phyloP scores from a whole-genome alignment of 805 yeast species.

The Starmerella davenportii region DNA sequence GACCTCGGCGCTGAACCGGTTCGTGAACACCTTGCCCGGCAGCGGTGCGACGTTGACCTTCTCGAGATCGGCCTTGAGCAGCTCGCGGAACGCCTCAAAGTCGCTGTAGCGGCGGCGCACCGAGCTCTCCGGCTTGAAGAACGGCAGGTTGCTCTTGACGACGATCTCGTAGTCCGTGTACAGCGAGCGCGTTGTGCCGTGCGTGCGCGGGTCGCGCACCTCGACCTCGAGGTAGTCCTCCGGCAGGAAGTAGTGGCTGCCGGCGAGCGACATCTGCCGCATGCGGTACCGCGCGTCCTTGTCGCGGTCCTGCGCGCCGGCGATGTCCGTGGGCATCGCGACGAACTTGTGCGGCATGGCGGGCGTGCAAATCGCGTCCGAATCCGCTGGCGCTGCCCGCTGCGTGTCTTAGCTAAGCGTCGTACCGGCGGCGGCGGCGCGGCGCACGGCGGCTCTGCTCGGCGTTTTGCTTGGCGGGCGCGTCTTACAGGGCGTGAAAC shows the following conservation, averaged over 20 bases:
- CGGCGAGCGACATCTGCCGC: slow-evolving; percentile 27
- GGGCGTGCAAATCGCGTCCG: no score
- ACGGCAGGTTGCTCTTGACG: slow-evolving; percentile 82
- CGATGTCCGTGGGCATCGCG: slow-evolving; percentile 19
- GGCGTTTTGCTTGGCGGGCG: not conserved
- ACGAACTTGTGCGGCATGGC: slow-evolving; percentile 19
- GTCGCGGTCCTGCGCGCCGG: not conserved
- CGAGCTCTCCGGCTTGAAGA: slow-evolving; percentile 45
- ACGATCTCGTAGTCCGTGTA: slow-evolving; percentile 84
- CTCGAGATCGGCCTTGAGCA: slow-evolving; percentile 56
- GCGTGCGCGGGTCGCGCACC: slow-evolving; percentile 66
- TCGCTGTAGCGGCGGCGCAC: slow-evolving; percentile 83
- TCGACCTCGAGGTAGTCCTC: slow-evolving; percentile 88
- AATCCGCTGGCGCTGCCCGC: not conserved
- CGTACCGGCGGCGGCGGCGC: not conserved
- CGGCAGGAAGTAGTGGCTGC: slow-evolving; percentile 82
- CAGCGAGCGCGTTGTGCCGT: slow-evolving; percentile 42
- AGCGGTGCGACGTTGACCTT: slow-evolving; percentile 69
- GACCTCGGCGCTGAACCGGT: slow-evolving; percentile 62
- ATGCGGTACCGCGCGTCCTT: not conserved
- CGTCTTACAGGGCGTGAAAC: not conserved
- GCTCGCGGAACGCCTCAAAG: slow-evolving; percentile 61
- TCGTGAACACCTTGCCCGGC: slow-evolving; percentile 73
- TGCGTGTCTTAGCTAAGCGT: not conserved
- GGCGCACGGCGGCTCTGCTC: not conserved